Evolutionary conservation across 345 rosid genomes (phyloP).

Genomic region (Melaleuca alternifolia): DNA sequence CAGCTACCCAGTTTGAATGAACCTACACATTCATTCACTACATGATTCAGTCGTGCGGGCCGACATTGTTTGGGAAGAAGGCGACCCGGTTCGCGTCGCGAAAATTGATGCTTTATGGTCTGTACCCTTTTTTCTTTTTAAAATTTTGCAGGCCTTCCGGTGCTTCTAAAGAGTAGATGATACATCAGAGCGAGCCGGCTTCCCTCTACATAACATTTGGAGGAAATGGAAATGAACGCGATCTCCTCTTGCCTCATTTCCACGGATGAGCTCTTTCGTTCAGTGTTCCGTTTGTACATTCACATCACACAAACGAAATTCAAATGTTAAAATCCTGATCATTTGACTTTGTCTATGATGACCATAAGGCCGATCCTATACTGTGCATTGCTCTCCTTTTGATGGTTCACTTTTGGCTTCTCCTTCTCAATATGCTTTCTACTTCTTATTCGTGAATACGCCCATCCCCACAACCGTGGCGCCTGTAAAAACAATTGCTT

Average conservation of each 20-base stretch:
- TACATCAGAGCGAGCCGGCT: not conserved
- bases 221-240: not conserved
- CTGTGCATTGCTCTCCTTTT: too few species aligned
- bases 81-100: rapidly evolving
- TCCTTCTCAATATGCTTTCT: not conserved
- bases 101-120: not conserved
- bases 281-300: not conserved
- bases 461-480: too few species aligned
- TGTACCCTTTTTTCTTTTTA: rapidly evolving
- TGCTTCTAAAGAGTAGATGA: not conserved
- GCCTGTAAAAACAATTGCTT: not conserved
- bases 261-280: not conserved
- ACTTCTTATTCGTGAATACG: not conserved
- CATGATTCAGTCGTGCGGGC: not conserved
- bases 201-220: not conserved
- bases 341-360: not conserved
- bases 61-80: not conserved
- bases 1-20: not conserved
- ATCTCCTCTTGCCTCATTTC: not conserved
- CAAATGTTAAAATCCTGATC: not conserved
- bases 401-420: not conserved
- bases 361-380: not conserved
- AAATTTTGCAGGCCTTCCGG: constrained; percentile 12
- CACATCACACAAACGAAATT: not conserved
- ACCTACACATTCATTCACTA: not conserved